Evolutionary conservation across 768 basidiomycete genomes (phyloP), one percentile per base, ranked within the genome.

Genomic region (Mycena floridula): DNA sequence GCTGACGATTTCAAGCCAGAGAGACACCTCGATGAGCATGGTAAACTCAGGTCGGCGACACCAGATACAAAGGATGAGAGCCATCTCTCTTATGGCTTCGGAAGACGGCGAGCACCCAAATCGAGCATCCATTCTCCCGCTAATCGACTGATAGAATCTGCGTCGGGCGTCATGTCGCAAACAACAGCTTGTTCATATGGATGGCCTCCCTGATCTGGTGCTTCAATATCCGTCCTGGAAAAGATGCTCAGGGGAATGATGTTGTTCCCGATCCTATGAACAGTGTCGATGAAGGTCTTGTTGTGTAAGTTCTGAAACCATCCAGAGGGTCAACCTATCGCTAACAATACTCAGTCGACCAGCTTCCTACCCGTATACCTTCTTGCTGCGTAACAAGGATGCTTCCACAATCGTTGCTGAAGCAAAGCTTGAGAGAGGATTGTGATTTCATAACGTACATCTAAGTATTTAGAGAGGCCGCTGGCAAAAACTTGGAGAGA

Each of bases 41-140:
- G 59, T 6, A 28, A 52, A 7, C 44, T 60, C 5, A 50, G 42
- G 15, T 30, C 50, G 15, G 35, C 47, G 16, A 47, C 47, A n/a
- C 49, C 50, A 3, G 56, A 60, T 24, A 64, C 61, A 1, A 56
- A 59, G 41, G 61, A 59, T 24, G 61, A 60, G 52, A 57, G 63
- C 20, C 64, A 66, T 47, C 37, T 54, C 23, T 53, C 53, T 2
- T 65, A 54, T 37, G 64, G 64, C 12, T 65, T 62, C 39, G 61
- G 65, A 37, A 47, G 61, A 25, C 41, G 62, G 56, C 51, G 26
- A 13, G 11, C 11, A 8, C 9, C 20, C 9, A 11, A 38, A 9
- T 38, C 20, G 37, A 12, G 12, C 37, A 11, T 38, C 20, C 21
- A 13, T 22, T 38, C 11, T 8, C 37, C 20, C 37, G 9, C 28